Evolutionary conservation across 306 rosid genomes (phyloP).

Genomic region (Trichosanthes truncata): DNA sequence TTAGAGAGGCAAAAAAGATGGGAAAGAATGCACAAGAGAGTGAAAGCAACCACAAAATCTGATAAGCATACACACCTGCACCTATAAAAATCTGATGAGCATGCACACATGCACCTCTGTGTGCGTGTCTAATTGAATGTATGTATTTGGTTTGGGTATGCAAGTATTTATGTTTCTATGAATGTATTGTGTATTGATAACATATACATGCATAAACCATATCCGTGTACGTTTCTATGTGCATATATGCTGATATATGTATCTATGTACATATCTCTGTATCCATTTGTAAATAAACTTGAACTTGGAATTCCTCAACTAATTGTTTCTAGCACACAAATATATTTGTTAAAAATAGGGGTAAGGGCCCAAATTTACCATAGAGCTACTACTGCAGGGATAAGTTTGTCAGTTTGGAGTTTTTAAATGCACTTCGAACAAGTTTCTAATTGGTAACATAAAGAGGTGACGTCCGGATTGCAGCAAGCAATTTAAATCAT

Average conservation of each 20-base stretch:
- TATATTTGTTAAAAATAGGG: neutral
- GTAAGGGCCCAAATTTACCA: neutral
- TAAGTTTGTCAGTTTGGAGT: neutral
- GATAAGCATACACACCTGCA: neutral
- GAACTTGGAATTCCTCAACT: neutral
- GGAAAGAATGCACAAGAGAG: neutral
- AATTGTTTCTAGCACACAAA: neutral
- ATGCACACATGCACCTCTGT: neutral
- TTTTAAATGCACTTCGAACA: neutral
- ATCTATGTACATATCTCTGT: neutral
- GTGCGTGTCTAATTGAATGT: neutral
- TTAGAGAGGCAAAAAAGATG: slow-evolving; percentile 1
- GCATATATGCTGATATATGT: neutral
- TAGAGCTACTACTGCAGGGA: neutral
- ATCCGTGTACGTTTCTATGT: neutral
- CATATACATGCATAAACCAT: neutral
- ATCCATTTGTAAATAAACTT: neutral
- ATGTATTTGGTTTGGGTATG: neutral
- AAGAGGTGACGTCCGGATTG: neutral
- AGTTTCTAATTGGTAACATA: neutral
- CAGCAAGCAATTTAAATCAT: slow-evolving; percentile 1
- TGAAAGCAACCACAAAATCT: neutral
- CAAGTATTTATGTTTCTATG: neutral
- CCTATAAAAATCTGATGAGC: neutral
- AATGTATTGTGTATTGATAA: neutral